Evolutionary conservation across 139 green algal genomes (phyloP), one percentile per base, ranked within the genome.

Genomic region (Chlorella ohadii): DNA sequence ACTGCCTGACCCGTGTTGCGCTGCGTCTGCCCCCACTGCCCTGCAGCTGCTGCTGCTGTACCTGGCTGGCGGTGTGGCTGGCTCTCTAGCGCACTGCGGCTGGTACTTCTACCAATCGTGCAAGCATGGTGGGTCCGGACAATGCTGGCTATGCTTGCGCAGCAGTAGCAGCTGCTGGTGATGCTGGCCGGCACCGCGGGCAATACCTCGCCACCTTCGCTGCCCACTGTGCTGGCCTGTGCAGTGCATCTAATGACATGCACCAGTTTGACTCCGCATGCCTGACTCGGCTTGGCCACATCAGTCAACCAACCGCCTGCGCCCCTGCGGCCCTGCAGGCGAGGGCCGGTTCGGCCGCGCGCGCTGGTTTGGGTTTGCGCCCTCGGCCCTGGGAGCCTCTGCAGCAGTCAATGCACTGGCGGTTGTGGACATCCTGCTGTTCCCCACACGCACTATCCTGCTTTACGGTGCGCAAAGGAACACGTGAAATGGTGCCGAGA

Each of bases 321-420:
- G 1, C 59, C 4, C 65, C 15, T n/a, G n/a, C n/a, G 44, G 44
- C 44, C 3, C 31, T 11, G 65, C 65, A 72, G 65, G 28, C 28
- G 28, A 38, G 4, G 65, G 72, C 12, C 72, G 72, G 9, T 79
- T 22, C n/a, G 72, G 72, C 31, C 36, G 72, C 27, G n/a, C 41
- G 6, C 76, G 76, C 47, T 82, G 76, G 76, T 82, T 72, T 72
- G 76, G 76, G 12, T 82, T 82, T 39, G 56, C 76, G 12, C 76
- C 76, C 12, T 57, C 76, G 6, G 76, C 76, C 0, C 59, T 82
- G 76, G 91, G 91, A 41, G 91, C 91, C 28, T 88, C 79, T 51
- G 90, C 71, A 2, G 86, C 90, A 23, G 87, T 94, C 15, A 92
- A 91, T 57, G 63, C 85, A 4, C 82, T 94, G 6, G 78, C 87